Evolutionary conservation across 805 yeast genomes (phyloP), one percentile per base, ranked within the genome.

Genomic region (Candida patagonica): DNA sequence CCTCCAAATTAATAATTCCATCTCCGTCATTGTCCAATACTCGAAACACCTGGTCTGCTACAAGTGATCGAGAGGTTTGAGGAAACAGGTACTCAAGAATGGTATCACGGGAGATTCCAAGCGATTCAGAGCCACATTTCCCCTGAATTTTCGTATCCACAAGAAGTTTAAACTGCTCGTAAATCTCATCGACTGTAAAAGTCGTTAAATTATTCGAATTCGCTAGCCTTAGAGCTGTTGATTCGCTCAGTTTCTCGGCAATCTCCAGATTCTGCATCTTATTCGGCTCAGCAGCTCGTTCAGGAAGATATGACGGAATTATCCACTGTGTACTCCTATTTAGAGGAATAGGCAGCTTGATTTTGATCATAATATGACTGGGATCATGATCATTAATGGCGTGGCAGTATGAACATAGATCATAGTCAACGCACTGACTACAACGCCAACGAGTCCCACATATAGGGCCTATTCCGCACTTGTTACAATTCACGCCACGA

Each of bases 391-490:
- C 20, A 12, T 26, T 25, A 12, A 21, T 38, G 43, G 68, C 71
- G n/a, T n/a, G n/a, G 50, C 73, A 68, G 6, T 47, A 32, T 35
- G 65, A 64, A 50, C 81, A 75, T 38, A 75, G 54, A 50, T 76
- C 80, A 51, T 61, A 73, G 51, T 76, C 73, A 3, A 53, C 52
- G 49, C 81, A 75, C 23, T 73, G 67, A 20, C 67, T 46, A 53
- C 81, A 75, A 32, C 66, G 64, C 49, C 64, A 75, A 37, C 81
- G 62, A 5, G 55, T 45, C 6, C 80, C 80, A 17, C 38, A 44
- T 32, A 71, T 58, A 3, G 74, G 71, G 17, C 48, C 31, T 19
- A 42, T 40, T 7, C 57, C 54, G 39, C 62, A 53, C 7, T 42
- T 37, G 29, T 55, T 49, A 35, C 62, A 58, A 30, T 50, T 48